phyloP scores from a whole-genome alignment of 2,329 filamentous ascomycete genomes.

The Dactylellina sp. region DNA sequence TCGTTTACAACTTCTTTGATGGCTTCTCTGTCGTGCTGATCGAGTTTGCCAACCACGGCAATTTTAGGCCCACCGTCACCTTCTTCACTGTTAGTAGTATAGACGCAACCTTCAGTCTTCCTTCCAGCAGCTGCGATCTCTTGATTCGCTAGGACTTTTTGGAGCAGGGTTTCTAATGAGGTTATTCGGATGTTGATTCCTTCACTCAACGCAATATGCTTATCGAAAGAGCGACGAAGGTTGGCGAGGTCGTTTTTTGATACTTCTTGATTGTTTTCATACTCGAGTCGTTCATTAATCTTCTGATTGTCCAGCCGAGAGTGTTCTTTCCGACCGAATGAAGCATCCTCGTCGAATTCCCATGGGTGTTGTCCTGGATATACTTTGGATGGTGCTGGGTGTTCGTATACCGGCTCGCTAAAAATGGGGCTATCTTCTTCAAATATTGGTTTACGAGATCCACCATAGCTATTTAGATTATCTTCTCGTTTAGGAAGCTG shows the following conservation, averaged over 20 bases:
- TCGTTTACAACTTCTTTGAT: conserved; percentile 15
- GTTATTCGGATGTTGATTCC: conserved; percentile 13
- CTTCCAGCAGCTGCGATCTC: conserved; percentile 7
- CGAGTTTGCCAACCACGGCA: conserved; percentile 26
- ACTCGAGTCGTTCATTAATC: neutral
- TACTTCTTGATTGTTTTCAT: neutral
- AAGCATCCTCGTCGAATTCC: too few relatives aligned
- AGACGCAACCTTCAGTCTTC: conserved; percentile 25
- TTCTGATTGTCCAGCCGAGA: neutral
- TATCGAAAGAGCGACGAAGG: neutral
- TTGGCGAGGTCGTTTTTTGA: neutral
- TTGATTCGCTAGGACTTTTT: conserved; percentile 40
- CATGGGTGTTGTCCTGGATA: too few relatives aligned
- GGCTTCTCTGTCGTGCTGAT: conserved; percentile 19
- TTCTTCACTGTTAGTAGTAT: conserved; percentile 9
- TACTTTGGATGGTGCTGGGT: too few relatives aligned
- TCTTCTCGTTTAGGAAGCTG: neutral
- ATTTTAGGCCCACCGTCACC: conserved; percentile 27
- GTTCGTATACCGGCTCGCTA: too few relatives aligned
- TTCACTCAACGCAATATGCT: neutral
- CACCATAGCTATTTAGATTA: too few relatives aligned
- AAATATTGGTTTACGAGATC: neutral
- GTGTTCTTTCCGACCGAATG: neutral
- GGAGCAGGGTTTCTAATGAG: conserved; percentile 17
- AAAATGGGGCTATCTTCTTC: too few relatives aligned